Evolutionary conservation across 2,329 filamentous ascomycete species (phyloP).

Genomic region (Cyphellophora attinorum): DNA sequence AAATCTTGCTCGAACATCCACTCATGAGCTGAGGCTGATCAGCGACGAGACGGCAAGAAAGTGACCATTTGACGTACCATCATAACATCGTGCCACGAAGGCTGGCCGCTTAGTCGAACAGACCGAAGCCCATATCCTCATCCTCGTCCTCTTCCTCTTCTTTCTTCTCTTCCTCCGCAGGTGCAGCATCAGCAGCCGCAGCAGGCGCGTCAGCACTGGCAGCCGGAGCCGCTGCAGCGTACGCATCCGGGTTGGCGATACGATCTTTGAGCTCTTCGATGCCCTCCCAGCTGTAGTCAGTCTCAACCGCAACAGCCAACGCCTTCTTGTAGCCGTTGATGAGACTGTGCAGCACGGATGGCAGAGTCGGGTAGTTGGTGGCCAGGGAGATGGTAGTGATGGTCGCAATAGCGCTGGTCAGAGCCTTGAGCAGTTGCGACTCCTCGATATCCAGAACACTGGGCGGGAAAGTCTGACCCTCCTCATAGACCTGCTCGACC

Average conservation of each 20-base stretch:
- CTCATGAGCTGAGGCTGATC: too few species aligned
- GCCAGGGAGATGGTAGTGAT: constrained; percentile 88
- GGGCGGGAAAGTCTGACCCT: constrained; percentile 84
- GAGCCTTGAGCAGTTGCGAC: constrained; percentile 79
- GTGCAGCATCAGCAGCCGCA: constrained; percentile 41
- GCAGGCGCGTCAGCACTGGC: constrained; percentile 48
- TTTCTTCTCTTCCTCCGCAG: constrained; percentile 50
- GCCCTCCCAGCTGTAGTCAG: constrained; percentile 87
- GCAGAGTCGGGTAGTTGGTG: constrained; percentile 87
- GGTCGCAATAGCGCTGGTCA: constrained; percentile 72
- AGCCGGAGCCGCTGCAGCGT: constrained; percentile 71
- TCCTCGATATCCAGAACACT: constrained; percentile 87
- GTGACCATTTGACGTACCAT: too few species aligned
- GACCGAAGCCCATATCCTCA: constrained; percentile 61
- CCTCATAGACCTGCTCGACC: constrained; percentile 92
- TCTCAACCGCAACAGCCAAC: constrained; percentile 78
- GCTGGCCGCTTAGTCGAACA: constrained; percentile 60
- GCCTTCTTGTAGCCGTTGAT: constrained; percentile 98
- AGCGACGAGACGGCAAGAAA: too few species aligned
- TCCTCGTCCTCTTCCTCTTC: constrained; percentile 58
- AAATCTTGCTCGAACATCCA: too few species aligned
- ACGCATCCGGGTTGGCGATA: constrained; percentile 97
- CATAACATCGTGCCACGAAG: too few species aligned
- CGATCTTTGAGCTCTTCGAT: constrained; percentile 99
- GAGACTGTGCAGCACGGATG: constrained; percentile 90